Evolutionary conservation across 257 asterid species (phyloP), one percentile per base, ranked within the genome.

Genomic region (Verbena officinalis): DNA sequence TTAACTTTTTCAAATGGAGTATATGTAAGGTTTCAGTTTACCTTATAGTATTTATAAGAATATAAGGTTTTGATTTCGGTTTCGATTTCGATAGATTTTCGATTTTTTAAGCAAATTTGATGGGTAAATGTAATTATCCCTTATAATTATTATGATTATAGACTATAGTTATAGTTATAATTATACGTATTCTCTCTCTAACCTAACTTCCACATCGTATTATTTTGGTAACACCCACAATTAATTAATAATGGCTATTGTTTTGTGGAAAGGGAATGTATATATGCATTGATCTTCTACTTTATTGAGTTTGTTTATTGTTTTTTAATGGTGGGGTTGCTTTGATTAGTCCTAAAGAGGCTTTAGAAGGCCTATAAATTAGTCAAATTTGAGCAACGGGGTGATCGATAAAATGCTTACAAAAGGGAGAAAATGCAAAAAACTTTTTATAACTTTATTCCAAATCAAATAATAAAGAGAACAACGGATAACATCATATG

Each of bases 261-360:
- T 61, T 43, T 45, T 34, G 33, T 9, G 57, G 48, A 7, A 27
- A 5, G 62, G 55, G 65, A 17, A 46, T 64, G 23, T 64, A 46
- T 64, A 38, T 64, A 46, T 63, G 11, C 50, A 17, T 36, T 27
- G 48, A 3, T 44, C 44, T 50, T 64, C 23, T 27, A 54, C 50
- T 54, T 61, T 55, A 67, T 62, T 48, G 48, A 50, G 54, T 16
- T 36, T n/a, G n/a, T n/a, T n/a, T n/a, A n/a, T n/a, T n/a, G n/a
- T n/a, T n/a, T n/a, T 56, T 63, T 63, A 64, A 68, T 52, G 70
- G 70, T 24, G 76, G 73, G 58, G 46, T 44, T 51, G 46, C 39
- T 46, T 36, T 60, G 15, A 67, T 73, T 54, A 30, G 16, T 38
- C 42, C 40, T 45, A 67, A 67, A 54, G 60, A 11, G 36, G 56